Evolutionary conservation across 495 filamentous ascomycete species (phyloP), one percentile per base, ranked within the genome.

Genomic region (Trichoderma reesei): DNA sequence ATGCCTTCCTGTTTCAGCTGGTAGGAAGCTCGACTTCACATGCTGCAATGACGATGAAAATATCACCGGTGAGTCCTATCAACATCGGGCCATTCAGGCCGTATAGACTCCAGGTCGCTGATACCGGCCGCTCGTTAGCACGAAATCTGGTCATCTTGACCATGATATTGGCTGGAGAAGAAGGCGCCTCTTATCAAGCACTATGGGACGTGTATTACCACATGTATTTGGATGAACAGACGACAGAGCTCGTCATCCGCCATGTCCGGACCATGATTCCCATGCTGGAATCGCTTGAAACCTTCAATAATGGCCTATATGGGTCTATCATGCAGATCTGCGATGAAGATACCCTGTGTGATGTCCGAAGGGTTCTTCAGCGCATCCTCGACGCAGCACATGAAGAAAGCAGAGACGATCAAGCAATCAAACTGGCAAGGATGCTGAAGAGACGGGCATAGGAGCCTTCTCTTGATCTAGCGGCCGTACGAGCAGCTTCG

Each of bases 161-260:
- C 9, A 68, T 84, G 3, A 66, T 83, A 44, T 62, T 78, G 4
- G 79, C 82, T 37, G 64, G 75, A 38, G 33, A 54, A 16, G 64
- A 72, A 1, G 68, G 48, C 8, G 20, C 41, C 18, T 11, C 16
- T 8, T 18, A 41, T 18, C 33, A 61, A 6, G 54, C 65, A 31
- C 71, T 83, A 10, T 87, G 82, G 83, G 74, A 80, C 41, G 76
- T 85, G 63, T 86, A 80, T 66, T 85, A 85, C 65, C 73, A 85
- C 66, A 51, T 80, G 33, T 76, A 75, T 61, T 68, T 86, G 6
- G 72, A 78, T 64, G 62, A 72, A 1, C 41, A 70, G 59, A 71
- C 77, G 34, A 60, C 76, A 14, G 37, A 68, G 5, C 59, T 79
- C 7, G 69, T 82, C 11, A 62, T 66, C 1, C 37, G 14, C 14